Evolutionary conservation across 192 early-diverging fungal species (phyloP).

Genomic region (Coemansia sp.): DNA sequence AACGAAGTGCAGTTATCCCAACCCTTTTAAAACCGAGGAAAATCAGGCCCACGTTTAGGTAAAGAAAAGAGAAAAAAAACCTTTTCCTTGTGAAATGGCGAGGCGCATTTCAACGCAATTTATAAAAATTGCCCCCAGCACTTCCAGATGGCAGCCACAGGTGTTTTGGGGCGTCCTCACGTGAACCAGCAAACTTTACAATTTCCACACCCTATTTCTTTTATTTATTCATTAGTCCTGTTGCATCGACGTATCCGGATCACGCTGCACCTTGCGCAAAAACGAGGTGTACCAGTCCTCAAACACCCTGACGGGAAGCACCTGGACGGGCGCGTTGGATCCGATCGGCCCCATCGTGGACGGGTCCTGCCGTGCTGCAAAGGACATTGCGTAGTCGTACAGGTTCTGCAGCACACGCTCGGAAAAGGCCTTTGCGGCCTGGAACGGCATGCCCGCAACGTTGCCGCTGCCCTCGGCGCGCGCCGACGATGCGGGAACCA

Average conservation of each 20-base stretch:
- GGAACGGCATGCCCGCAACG: slow-evolving; percentile 20
- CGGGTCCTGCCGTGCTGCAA: slow-evolving; percentile 57
- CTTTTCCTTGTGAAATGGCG: no score
- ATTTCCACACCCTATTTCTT: neutral
- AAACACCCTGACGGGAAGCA: slow-evolving; percentile 69
- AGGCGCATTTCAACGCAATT: neutral
- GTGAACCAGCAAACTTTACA: slow-evolving; percentile 1
- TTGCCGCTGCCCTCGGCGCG: slow-evolving; percentile 1
- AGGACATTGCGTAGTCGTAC: slow-evolving; percentile 78
- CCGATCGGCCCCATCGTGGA: slow-evolving; percentile 49
- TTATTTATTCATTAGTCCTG: neutral
- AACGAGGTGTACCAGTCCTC: slow-evolving; percentile 82
- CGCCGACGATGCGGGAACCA: slow-evolving; percentile 27
- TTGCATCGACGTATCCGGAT: slow-evolving; percentile 55
- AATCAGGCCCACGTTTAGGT: slow-evolving; percentile 4
- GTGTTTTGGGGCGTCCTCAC: slow-evolving; percentile 31
- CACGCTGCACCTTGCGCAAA: slow-evolving; percentile 70
- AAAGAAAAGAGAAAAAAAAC: slow-evolving; percentile 7
- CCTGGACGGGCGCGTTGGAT: slow-evolving; percentile 42
- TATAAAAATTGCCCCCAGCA: neutral
- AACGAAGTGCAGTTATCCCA: slow-evolving; percentile 24
- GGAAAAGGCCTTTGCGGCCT: slow-evolving; percentile 59
- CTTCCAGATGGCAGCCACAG: neutral
- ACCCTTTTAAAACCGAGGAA: slow-evolving; percentile 8
- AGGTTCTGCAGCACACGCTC: slow-evolving; percentile 67